These are phyloP conservation scores for Andrographis paniculata DNA, from an alignment of 305 asterid species.

Conservation along the genomic window DNA sequence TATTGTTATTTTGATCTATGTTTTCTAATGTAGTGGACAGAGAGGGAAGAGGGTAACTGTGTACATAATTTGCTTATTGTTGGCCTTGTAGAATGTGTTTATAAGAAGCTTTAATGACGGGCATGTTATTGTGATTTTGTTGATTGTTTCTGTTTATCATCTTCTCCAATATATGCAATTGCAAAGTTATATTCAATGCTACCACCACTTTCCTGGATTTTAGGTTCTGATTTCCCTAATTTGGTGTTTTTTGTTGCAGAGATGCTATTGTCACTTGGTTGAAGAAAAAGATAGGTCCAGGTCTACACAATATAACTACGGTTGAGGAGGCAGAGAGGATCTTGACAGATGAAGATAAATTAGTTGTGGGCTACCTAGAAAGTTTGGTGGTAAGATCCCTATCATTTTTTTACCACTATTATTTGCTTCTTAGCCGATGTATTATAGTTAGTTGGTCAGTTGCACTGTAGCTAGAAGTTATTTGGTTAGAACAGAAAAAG, in stretches of 20 bases:
- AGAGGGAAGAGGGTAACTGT: no score
- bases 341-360: conserved; percentile 44
- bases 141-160: not conserved
- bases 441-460: no score
- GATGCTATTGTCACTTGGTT: conserved; percentile 84
- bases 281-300: conserved; percentile 79
- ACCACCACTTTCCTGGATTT: not conserved
- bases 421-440: not conserved
- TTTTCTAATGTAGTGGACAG: not conserved
- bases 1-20: not conserved
- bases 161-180: not conserved
- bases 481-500: no score
- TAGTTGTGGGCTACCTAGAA: conserved; percentile 61
- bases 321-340: conserved; percentile 70
- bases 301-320: conserved; percentile 46
- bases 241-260: conserved; percentile 26
- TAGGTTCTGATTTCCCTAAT: not conserved
- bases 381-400: conserved; percentile 56
- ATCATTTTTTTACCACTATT: conserved; percentile 1
- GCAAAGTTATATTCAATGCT: not conserved
- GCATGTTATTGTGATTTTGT: not conserved
- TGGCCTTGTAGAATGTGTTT: not conserved
- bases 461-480: no score
- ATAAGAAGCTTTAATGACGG: not conserved
- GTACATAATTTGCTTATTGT: no score